Conservation (phyloP, 495 filamentous ascomycete species). For the Rostrohypoxylon terebratum region DNA sequence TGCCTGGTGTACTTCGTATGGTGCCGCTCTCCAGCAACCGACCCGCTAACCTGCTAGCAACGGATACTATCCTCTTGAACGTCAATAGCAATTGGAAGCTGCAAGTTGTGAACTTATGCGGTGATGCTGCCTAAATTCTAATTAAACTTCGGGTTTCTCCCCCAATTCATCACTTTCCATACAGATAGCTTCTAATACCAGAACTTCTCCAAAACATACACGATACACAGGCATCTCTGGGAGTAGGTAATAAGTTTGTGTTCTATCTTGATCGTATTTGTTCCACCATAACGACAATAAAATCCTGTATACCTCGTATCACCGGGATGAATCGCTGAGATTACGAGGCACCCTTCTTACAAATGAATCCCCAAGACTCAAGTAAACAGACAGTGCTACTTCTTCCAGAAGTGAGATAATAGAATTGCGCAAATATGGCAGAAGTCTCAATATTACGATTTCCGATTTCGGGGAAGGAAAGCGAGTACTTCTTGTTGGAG, state of each 20-base stretch:
- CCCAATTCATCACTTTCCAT: not conserved
- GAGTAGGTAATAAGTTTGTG: not conserved
- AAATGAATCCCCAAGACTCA: not conserved
- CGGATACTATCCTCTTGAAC: not conserved
- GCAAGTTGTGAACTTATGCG: not conserved
- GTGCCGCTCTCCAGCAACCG: not conserved
- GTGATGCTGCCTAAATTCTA: slow-evolving; percentile 2
- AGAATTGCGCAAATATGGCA: slow-evolving; percentile 32
- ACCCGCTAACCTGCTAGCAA: not conserved
- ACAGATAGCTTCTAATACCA: not conserved
- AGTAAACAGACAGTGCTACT: not conserved
- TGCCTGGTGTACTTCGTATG: not conserved
- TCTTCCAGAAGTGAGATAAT: not conserved
- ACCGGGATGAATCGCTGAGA: not conserved
- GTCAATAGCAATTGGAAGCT: not conserved
- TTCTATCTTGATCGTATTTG: slow-evolving; percentile 9
- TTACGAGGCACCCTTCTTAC: not conserved
- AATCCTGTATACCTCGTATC: not conserved
- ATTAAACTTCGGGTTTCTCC: not conserved
- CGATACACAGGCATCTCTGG: not conserved
- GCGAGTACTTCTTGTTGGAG: slow-evolving; percentile 43
- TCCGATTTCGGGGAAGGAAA: slow-evolving; percentile 43
- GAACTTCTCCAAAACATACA: not conserved
- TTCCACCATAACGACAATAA: not conserved
- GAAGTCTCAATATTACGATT: slow-evolving; percentile 41